Evolutionary conservation across 768 basidiomycete species (phyloP).

Genomic region (Imleria badia): DNA sequence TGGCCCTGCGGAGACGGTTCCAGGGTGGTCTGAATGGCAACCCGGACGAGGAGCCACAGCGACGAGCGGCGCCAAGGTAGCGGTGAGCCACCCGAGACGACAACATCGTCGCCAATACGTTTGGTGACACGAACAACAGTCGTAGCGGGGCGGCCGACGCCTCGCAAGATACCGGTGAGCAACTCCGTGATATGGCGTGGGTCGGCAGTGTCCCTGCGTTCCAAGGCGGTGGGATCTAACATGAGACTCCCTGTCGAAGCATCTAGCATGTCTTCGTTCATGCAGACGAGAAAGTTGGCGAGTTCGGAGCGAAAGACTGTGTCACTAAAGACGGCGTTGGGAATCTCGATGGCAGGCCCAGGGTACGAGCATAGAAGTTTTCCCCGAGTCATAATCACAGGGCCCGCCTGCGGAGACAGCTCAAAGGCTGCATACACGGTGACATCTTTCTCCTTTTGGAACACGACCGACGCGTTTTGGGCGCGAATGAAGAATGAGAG

Average conservation of each 20-base stretch:
- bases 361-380: slow-evolving; percentile 48
- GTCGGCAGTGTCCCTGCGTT: slow-evolving; percentile 25
- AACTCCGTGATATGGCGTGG: slow-evolving; percentile 48
- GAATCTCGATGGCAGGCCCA: slow-evolving; percentile 40
- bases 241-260: background rate
- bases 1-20: slow-evolving; percentile 5
- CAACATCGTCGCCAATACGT: slow-evolving; percentile 32
- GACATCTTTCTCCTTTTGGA: slow-evolving; percentile 24
- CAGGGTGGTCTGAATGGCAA: slow-evolving; percentile 34
- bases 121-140: slow-evolving; percentile 27
- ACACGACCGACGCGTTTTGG: slow-evolving; percentile 50
- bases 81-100: slow-evolving; percentile 15
- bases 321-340: slow-evolving; percentile 27
- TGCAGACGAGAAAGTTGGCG: slow-evolving; percentile 36
- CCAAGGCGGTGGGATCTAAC: background rate
- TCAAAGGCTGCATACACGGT: slow-evolving; percentile 34
- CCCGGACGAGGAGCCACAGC: slow-evolving; percentile 38
- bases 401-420: slow-evolving; percentile 34
- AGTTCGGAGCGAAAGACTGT: slow-evolving; percentile 35
- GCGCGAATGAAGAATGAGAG: slow-evolving; percentile 38
- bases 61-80: slow-evolving; percentile 38
- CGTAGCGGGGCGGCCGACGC: slow-evolving; percentile 21
- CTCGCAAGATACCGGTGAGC: slow-evolving; percentile 43
- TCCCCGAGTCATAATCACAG: slow-evolving; percentile 37
- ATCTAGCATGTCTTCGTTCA: slow-evolving; percentile 32